A percentile compares a stretch with the other conserved stretches of the same genome.
Evolutionary conservation across 208 protist genomes (phyloP).

Genomic region (Porcisia hertigi): DNA sequence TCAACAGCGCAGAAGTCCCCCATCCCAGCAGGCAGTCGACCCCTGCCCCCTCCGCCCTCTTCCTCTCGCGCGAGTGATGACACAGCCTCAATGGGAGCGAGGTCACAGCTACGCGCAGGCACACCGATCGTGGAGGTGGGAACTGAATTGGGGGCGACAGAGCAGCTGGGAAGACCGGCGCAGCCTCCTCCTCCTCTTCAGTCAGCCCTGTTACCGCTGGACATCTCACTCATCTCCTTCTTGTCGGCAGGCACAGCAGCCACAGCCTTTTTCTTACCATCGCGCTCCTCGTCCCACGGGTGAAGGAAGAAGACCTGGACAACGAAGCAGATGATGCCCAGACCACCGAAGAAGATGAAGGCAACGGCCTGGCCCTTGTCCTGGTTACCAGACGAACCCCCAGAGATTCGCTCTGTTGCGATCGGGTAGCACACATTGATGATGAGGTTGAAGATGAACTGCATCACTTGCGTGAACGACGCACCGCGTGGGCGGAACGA

Average conservation of each 20-base stretch:
- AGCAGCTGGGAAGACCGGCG: no score
- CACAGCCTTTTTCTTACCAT: conserved; percentile 15
- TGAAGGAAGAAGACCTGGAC: conserved; percentile 77
- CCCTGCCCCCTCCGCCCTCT: no score
- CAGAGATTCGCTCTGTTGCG: conserved; percentile 74
- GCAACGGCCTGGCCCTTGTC: conserved; percentile 87
- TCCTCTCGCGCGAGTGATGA: no score
- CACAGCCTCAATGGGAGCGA: no score
- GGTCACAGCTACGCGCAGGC: no score
- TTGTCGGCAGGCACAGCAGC: background rate
- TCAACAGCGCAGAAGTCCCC: no score
- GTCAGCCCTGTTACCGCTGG: no score
- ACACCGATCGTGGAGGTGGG: no score
- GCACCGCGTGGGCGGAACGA: conserved; percentile 75
- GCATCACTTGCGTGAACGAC: conserved; percentile 61
- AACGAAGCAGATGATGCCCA: conserved; percentile 72
- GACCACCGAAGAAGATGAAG: conserved; percentile 86
- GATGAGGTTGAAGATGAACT: conserved; percentile 89
- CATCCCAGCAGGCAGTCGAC: no score
- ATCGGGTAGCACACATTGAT: conserved; percentile 90
- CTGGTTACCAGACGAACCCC: conserved; percentile 76
- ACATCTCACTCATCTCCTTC: no score
- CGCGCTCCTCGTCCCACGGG: conserved; percentile 51
- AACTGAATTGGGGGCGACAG: no score
- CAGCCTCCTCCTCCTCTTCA: no score